Base-by-base conservation (phyloP, 192 early-diverging fungal genomes). In the Phlyctochytrium bullatum region DNA sequence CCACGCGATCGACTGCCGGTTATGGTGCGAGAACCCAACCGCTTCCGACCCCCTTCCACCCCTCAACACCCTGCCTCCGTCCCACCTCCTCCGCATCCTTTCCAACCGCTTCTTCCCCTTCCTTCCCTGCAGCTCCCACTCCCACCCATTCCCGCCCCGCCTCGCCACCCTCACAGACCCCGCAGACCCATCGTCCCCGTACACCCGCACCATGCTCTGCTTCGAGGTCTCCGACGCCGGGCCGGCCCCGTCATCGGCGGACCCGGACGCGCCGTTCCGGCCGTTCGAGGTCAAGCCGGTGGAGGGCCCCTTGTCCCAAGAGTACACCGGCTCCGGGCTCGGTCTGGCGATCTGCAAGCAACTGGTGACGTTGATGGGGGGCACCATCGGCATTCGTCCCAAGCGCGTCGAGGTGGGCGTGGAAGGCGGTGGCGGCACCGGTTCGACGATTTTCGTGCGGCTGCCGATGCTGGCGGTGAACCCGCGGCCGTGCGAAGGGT, bases 281-380 rank as follows among this genome's bases (percentile, higher is more conserved):
- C 66, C 66, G 61, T 67, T 36, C 31, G 24, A 34, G 3, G 71
- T 64, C 27, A 75, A 67, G 30, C 36, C 6, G 6, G 6, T 6
- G 10, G 40, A 47, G 40, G 40, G 6, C 20, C 10, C 40, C 6
- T 47, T 47, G 40, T n/a, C n/a, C n/a, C 40, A 67, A 68, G 86
- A 89, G 76, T 96, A 91, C 65, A 91, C 91, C 47, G 92, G 92
- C 31, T 93, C 92, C 12, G 92, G 94, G 0, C 73, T 96, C 23
- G 92, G 92, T 0, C 79, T 96, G 31, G 90, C 88, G 33, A 96
- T 96, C 52, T 91, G 87, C 10, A 88, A 87, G 74, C 84, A 88
- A 34, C 76, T 96, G 87, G 66, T 67, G 56, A 33, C 32, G 10
- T n/a, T 63, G 24, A 67, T 67, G 66, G 66, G 31, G 34, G 66